Evolutionary conservation across 2,329 filamentous ascomycete species (phyloP), one percentile per base, ranked within the genome.

Genomic region (Arthrobotrys conoides): DNA sequence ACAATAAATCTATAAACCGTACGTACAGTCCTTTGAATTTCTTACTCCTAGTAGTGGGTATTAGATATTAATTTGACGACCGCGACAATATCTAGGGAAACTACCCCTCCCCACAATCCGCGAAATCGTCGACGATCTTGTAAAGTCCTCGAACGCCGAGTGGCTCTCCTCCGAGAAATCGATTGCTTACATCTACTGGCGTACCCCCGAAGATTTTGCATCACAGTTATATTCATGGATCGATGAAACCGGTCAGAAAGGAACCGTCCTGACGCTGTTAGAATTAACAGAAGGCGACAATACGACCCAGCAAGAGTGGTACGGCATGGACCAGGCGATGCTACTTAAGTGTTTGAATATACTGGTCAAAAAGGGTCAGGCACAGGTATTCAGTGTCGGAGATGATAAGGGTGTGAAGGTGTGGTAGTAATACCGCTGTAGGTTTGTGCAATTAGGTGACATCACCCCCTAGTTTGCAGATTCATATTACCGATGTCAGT

Each of bases 341-440:
- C 87, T 99, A 82, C 89, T 92, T 81, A 94, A 91, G 84, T 91
- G 93, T 44, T 87, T 99, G 61, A 89, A 89, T 77, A 87, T 96
- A 63, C 87, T 97, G 61, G 94, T 97, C 41, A 97, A 96, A 87
- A 89, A 91, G 80, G 94, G 94, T 81, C 97, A 92, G 85, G 95
- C 94, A 14, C 95, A 98, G 85, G 90, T 98, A 27, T 98, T 99
- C 86, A 95, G 95, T 14, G 77, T 81, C 38, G 89, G 90, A 68
- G 94, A 95, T 82, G 92, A 93, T 78, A 90, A 92, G 83, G 96
- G 96, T 82, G 93, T 98, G 81, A 99, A 99, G 86, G 98, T 99
- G 86, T 98, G 98, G 84, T 78, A 78, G 75, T 48, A 18, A 6
- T 48, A 30, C n/a, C n/a, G n/a, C n/a, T n/a, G n/a, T n/a, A n/a